These are phyloP conservation scores for Rhododendron henanense DNA, from an alignment of 148 eudicot genomes.

Conservation along the genomic window DNA sequence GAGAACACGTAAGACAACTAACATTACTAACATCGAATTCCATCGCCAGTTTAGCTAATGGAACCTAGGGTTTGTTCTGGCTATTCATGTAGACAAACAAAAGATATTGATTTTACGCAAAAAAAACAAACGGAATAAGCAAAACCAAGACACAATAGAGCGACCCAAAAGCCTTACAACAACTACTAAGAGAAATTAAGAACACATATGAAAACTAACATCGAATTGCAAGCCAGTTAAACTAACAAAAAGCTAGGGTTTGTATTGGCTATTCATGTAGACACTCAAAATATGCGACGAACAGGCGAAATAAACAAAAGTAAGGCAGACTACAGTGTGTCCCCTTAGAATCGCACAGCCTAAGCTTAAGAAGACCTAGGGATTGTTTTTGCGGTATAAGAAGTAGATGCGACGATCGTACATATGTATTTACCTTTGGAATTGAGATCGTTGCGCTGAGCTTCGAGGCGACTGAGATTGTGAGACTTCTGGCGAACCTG, in stretches of 20 bases:
- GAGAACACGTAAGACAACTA: not conserved
- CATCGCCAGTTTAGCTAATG: no score
- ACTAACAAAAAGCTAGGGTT: not conserved
- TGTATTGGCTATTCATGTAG: not conserved
- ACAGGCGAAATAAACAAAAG: not conserved
- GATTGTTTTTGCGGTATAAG: not conserved
- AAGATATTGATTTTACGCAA: not conserved
- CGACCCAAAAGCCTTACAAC: not conserved
- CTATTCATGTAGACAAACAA: no score
- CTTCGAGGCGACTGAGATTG: conserved; percentile 23
- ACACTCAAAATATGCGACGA: not conserved
- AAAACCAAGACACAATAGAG: not conserved
- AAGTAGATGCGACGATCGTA: not conserved
- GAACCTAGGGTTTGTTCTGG: no score
- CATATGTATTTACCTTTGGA: conserved; percentile 1
- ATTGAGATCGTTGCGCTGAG: conserved; percentile 20
- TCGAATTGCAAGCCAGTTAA: not conserved
- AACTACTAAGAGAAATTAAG: not conserved
- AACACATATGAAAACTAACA: not conserved
- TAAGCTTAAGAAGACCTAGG: not conserved
- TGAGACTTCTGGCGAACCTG: conserved; percentile 22
- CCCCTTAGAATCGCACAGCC: not conserved
- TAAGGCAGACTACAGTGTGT: not conserved
- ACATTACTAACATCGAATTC: not conserved
- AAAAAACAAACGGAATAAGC: not conserved